Base-by-base conservation (phyloP, 352 stramenopile species). In the Blastocystis hominis region DNA sequence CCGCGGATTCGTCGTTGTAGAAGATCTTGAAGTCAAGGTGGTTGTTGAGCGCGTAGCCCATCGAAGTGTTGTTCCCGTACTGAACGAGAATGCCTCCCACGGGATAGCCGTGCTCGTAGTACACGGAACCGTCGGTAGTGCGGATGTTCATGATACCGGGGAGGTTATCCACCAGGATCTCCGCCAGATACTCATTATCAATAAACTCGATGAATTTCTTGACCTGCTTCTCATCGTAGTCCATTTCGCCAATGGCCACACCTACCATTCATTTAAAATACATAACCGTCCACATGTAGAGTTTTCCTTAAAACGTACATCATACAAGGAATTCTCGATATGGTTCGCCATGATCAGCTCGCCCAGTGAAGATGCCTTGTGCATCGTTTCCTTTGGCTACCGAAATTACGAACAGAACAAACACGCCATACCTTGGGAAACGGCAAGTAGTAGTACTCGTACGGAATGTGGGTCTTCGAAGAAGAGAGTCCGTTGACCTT, bases 21-120 rank as follows among this genome's bases (percentile, higher is more conserved):
- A 95, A 93, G 78, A 99, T 95, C 79, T 96, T 94, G 90, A 99
- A 98, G 90, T 97, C 98, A 30, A 99, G 93, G 92, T 99, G 97
- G 92, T 99, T 99, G 92, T 99, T 94, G 2, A 99, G 90, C 15
- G 77, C 77, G 46, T 75, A 78, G 36, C 77, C 77, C 59, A 86
- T 56, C 2, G 62, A 89, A 91, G 96, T 94, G 86, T 95, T 94
- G 64, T 96, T 93, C 59, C 93, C 91, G 69, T 97, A 92, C 5
- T 93, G 92, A 86, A 95, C 89, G 76, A 93, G 88, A 40, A 88
- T 30, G 38, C 90, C 54, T 40, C 93, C 93, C 20, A 96, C 89
- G 30, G 92, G 92, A 88, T 95, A 95, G 20, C 93, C 93, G 87
- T 95, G 90, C 76, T 89, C 92, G 89, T 95, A 63, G 20, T 80